Base-by-base conservation (phyloP, 176 grass and related monocot species). In the Bolboschoenus planiculmis region DNA sequence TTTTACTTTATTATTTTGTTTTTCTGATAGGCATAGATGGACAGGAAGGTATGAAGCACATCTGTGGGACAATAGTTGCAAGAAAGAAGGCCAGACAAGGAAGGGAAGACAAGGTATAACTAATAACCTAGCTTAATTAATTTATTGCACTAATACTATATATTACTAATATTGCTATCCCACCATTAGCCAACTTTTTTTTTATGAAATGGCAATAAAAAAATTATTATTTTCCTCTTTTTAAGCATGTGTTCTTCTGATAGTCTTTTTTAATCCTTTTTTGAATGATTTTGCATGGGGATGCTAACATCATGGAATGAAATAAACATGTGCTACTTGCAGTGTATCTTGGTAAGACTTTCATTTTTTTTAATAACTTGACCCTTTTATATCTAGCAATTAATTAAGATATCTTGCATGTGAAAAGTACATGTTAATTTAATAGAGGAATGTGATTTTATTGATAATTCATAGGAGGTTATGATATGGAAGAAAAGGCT, bases 401-500 rank as follows among this genome's bases (percentile, higher is more conserved):
- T 53, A 18, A 31, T 62, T 48, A 78, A 27, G 3, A 58, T 60
- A 42, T 81, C 14, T 63, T 42, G n/a, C 56, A 42, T 62, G 40
- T 42, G n/a, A 81, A 59, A 81, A 42, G 78, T 26, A 42, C 54
- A 62, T 60, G 24, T n/a, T 83, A 53, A 83, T 65, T n/a, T 71
- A 51, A 72, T 70, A 48, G 16, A 59, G 27, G 47, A 84, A 57
- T 71, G 58, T 83, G 68, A 84, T 75, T 70, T 42, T 74, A 56
- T 68, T 39, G 21, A 40, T 75, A 72, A 72, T 84, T 70, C 9
- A 15, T 58, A 99, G 97, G 97, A 55, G 97, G 97, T 70, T 99
- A 99, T 93, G 97, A 96, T 86, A 96, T 95, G 97, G 97, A 99
- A 88, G 97, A 99, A 85, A 99, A 99, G 83, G 97, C 97, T 84